Evolutionary conservation across 2,329 filamentous ascomycete species (phyloP), one percentile per base, ranked within the genome.

Genomic region (Huntiella abstrusa): DNA sequence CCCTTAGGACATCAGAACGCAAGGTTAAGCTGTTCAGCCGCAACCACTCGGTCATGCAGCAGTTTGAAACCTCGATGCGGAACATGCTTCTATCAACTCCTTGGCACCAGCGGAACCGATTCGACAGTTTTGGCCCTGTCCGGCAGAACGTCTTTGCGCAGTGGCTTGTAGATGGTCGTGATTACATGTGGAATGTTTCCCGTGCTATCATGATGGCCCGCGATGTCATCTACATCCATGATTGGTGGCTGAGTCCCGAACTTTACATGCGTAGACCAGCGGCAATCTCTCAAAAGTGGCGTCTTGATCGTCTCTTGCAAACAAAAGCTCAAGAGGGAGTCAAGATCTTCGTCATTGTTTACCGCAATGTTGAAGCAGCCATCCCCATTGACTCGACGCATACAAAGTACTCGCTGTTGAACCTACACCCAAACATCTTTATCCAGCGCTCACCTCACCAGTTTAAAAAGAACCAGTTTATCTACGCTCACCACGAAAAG

Each of bases 161-260:
- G 57, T 96, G 88, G 87, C 73, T 98, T 6, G 88, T 98, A 0
- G 91, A 98, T 61, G 91, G 84, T 12, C 77, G 91, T 54, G 91
- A 98, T 59, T 92, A 96, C 66, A 96, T 96, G 88, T 98, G 91
- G 91, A 93, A 95, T 59, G 86, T 96, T 5, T 96, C 88, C 8
- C 76, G 88, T 52, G 91, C 91, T 10, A 92, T 98, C 56, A 91
- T 85, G 58, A 94, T 95, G 77, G 91, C 91, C 6, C 84, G 84
- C 56, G 91, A 96, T 64, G 88, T 96, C 51, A 88, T 98, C 54
- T 96, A 96, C 62, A 96, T 98, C 52, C 91, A 98, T 59, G 91
- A 96, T 61, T 98, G 91, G 91, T 98, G 91, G 91, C 65, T 98
- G 36, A 95, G 84, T 54, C 91, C 91, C 1, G 88, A 98, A 61